Conservation (phyloP, 2,329 filamentous ascomycete genomes). For the Botryotinia globosa region DNA sequence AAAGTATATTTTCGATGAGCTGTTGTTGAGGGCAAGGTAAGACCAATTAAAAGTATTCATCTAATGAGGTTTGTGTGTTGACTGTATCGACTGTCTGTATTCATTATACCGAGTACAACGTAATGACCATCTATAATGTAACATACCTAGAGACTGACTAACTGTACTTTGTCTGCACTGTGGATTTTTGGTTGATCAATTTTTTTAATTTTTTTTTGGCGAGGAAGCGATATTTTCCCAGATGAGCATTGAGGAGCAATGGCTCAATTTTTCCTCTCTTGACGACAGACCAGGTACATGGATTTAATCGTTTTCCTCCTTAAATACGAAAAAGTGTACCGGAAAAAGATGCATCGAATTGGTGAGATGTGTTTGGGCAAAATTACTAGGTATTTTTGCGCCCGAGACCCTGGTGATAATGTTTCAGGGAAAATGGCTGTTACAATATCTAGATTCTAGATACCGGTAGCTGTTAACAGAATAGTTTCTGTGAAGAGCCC, state of each 20-base stretch:
- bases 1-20: not conserved
- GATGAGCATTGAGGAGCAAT: no score
- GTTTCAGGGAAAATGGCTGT: conserved; percentile 14
- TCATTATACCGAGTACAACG: not conserved
- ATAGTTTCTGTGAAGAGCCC: conserved; percentile 17
- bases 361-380: not conserved
- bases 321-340: not conserved
- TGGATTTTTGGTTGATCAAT: not conserved
- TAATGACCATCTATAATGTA: not conserved
- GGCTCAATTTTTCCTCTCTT: not conserved
- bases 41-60: not conserved
- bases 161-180: not conserved
- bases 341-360: not conserved
- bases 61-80: not conserved
- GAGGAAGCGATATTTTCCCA: not conserved
- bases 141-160: not conserved
- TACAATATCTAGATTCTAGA: not conserved
- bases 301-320: conserved; percentile 8
- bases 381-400: not conserved
- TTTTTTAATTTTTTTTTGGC: conserved; percentile 6
- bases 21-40: not conserved
- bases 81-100: not conserved
- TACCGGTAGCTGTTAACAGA: conserved; percentile 1
- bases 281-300: conserved; percentile 15
- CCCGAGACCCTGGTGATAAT: conserved; percentile 1